Percentiles rank a stretch among this genome's conserved stretches.
Evolutionary conservation across 2,329 filamentous ascomycete genomes (phyloP).

Genomic region (Aspergillus pseudoviridinutans): DNA sequence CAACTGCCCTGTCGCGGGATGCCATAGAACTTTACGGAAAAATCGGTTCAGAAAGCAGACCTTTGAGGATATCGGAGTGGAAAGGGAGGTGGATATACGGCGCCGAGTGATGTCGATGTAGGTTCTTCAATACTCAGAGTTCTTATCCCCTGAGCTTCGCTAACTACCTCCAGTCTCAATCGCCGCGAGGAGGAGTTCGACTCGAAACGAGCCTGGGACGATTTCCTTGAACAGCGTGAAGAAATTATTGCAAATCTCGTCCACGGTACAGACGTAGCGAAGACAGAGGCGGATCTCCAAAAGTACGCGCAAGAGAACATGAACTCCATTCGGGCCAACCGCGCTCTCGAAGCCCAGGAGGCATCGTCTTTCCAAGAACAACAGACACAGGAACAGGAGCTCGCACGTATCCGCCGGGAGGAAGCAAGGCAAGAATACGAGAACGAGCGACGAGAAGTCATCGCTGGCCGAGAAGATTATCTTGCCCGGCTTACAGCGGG

Average conservation of each 20-base stretch:
- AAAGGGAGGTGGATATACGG: conserved; percentile 90
- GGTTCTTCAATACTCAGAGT: conserved; percentile 12
- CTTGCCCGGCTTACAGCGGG: conserved; percentile 65
- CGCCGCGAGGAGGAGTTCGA: conserved; percentile 88
- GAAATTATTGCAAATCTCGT: conserved; percentile 86
- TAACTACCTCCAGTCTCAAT: conserved; percentile 64
- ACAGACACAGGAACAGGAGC: conserved; percentile 61
- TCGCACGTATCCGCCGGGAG: conserved; percentile 58
- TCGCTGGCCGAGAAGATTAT: conserved; percentile 63
- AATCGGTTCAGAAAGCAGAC: conserved; percentile 81
- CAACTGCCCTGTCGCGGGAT: conserved; percentile 86
- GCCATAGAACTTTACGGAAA: conserved; percentile 79
- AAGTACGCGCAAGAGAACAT: conserved; percentile 71
- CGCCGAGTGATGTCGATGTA: conserved; percentile 65
- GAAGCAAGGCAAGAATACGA: conserved; percentile 65
- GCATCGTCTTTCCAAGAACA: conserved; percentile 43
- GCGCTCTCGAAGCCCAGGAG: conserved; percentile 46
- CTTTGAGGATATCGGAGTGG: conserved; percentile 81
- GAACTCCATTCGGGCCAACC: conserved; percentile 53
- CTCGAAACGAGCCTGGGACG: conserved; percentile 76
- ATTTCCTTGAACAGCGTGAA: conserved; percentile 92
- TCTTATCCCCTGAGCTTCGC: neutral
- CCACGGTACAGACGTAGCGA: conserved; percentile 63
- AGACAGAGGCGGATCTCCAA: conserved; percentile 56
- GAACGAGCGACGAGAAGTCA: conserved; percentile 62